phyloP scores from a whole-genome alignment of 2,329 filamentous ascomycete genomes.

The Acrodontium crateriforme region DNA sequence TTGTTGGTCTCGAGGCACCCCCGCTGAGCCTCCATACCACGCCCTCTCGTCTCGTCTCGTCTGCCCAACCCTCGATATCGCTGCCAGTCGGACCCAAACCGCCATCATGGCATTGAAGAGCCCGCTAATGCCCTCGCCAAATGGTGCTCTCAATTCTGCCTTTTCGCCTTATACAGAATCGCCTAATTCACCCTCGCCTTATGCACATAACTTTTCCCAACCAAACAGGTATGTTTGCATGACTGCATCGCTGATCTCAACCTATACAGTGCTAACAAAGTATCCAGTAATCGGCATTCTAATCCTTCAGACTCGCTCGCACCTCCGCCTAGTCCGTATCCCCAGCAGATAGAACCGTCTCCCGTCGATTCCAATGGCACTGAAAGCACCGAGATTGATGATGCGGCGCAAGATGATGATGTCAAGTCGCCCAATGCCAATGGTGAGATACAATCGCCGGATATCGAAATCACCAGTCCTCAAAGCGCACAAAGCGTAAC shows the following conservation, averaged over 20 bases:
- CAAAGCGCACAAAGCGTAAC: constrained; percentile 19
- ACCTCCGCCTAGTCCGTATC: constrained; percentile 38
- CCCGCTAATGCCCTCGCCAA: constrained; percentile 33
- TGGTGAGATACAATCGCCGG: constrained; percentile 14
- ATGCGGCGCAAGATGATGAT: constrained; percentile 53
- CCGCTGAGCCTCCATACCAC: too few species aligned
- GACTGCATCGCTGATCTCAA: constrained; percentile 1
- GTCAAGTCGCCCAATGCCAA: constrained; percentile 10
- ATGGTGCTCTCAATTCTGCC: constrained; percentile 28
- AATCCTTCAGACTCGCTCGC: constrained; percentile 33
- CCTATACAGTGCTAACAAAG: constrained; percentile 12
- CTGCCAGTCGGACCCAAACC: too few species aligned
- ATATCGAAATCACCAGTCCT: constrained; percentile 21
- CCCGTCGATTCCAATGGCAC: constrained; percentile 78
- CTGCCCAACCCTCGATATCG: too few species aligned
- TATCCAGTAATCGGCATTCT: constrained; percentile 24
- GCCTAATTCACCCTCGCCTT: constrained; percentile 34
- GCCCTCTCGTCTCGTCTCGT: too few species aligned
- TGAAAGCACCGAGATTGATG: constrained; percentile 71
- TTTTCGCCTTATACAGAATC: constrained; percentile 40
- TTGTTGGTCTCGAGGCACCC: too few species aligned
- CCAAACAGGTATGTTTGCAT: constrained; percentile 26
- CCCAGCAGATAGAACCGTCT: constrained; percentile 60
- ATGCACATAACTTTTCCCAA: constrained; percentile 26
- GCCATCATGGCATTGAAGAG: constrained; percentile 20